Evolutionary conservation across 2,329 filamentous ascomycete genomes (phyloP).

Genomic region (Cladorrhinum sp.): DNA sequence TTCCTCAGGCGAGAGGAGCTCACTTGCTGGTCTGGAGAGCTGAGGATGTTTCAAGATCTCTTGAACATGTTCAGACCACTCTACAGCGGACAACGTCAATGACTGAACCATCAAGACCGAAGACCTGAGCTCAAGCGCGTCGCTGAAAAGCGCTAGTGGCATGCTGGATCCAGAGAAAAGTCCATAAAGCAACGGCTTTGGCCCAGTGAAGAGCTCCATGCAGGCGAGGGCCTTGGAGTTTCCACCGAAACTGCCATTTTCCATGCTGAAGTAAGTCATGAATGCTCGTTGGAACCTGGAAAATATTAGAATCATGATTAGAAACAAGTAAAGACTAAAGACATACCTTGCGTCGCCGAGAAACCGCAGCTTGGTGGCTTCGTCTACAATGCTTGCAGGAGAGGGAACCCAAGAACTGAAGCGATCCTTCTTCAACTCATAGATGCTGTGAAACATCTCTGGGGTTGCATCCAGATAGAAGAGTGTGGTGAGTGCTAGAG

Average conservation of each 20-base stretch:
- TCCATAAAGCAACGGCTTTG: constrained; percentile 26
- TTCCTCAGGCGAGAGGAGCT: constrained; percentile 18
- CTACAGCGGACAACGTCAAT: constrained; percentile 24
- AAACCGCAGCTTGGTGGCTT: constrained; percentile 14
- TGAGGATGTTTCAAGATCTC: constrained; percentile 21
- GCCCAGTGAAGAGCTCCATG: constrained; percentile 19
- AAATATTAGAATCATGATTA: not conserved
- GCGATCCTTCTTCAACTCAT: constrained; percentile 13
- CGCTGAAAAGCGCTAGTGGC: constrained; percentile 26
- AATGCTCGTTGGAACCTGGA: constrained; percentile 29
- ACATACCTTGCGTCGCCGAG: constrained; percentile 25
- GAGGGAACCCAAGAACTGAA: constrained; percentile 25
- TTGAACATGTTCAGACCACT: constrained; percentile 22
- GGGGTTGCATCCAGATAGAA: constrained; percentile 19
- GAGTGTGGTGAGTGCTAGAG: constrained; percentile 25
- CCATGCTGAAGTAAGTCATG: constrained; percentile 30
- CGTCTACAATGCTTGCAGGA: constrained; percentile 22
- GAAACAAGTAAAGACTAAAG: not conserved
- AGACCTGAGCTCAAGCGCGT: constrained; percentile 26
- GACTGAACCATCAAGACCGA: constrained; percentile 28
- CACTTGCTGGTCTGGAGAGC: constrained; percentile 3
- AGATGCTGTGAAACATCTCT: constrained; percentile 20
- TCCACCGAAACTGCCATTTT: constrained; percentile 20
- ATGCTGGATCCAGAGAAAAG: constrained; percentile 27
- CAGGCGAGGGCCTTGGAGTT: constrained; percentile 23